phyloP scores from a whole-genome alignment of 2,329 filamentous ascomycete genomes.

The Aspergillus sergii region DNA sequence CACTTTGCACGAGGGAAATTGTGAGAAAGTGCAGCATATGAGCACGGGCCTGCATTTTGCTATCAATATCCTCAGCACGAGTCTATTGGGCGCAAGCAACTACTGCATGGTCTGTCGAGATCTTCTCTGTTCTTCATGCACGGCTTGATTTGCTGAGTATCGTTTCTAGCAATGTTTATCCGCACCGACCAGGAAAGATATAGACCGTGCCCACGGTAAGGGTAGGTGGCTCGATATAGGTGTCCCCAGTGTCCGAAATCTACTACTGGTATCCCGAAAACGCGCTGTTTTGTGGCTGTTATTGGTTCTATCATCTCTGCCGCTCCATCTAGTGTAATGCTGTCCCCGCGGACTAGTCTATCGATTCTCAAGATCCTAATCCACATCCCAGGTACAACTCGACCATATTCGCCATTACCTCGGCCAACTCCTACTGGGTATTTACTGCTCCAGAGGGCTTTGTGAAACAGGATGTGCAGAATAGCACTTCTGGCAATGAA shows the following conservation, averaged over 20 bases:
- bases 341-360: not conserved
- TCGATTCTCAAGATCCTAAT: not conserved
- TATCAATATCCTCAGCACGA: conserved; percentile 39
- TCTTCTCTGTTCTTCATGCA: not conserved
- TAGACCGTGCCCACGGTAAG: conserved; percentile 33
- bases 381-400: conserved; percentile 22
- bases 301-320: conserved; percentile 3
- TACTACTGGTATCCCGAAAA: conserved; percentile 14
- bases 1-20: not conserved
- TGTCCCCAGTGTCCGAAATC: conserved; percentile 30
- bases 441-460: conserved; percentile 13
- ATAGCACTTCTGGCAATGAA: not conserved
- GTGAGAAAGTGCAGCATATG: not conserved
- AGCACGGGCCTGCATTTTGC: conserved; percentile 30
- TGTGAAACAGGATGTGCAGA: not conserved
- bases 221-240: conserved; percentile 36
- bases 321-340: conserved; percentile 6
- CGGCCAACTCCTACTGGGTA: conserved; percentile 22
- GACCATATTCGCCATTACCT: conserved; percentile 18
- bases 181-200: conserved; percentile 33
- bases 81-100: conserved; percentile 36
- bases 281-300: conserved; percentile 13
- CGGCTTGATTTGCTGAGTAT: not conserved
- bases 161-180: conserved; percentile 28
- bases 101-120: conserved; percentile 30